Base-by-base conservation (phyloP, 1,284 basidiomycete species). In the Phlebopus sp. region DNA sequence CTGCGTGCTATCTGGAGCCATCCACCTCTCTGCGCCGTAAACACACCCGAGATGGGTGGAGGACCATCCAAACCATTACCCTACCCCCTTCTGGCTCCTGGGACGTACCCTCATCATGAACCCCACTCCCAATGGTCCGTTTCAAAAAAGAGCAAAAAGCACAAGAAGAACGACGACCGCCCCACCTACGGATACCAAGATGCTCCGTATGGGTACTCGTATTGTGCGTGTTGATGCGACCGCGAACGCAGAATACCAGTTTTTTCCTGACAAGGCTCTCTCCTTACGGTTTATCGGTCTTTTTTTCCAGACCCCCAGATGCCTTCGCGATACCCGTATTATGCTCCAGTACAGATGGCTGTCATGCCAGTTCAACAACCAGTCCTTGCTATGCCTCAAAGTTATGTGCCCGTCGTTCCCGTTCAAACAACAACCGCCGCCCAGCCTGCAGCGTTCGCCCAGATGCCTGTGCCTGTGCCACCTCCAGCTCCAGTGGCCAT, bases 291-390 rank as follows among this genome's bases (percentile, higher is more conserved):
- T 25, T 37, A 30, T 32, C 23, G 25, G 15, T n/a, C 31, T 10
- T n/a, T n/a, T n/a, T n/a, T 23, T 23, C 21, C 37, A 64, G 65
- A 66, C 43, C 54, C 54, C 7, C 63, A 62, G 46, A 44, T 49
- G 29, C 56, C 47, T 43, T 21, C 61, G 0, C 21, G 41, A 0
- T 64, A 44, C 50, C 59, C 65, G 2, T 66, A 67, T 14, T 66
- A 63, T 49, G 60, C 63, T 1, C 65, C 63, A 1, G 49, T 67
- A 2, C 59, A 55, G 37, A 55, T 63, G 54, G 47, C 51, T 7
- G 37, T 62, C 37, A 14, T 58, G 8, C 63, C 51, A 29, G n/a
- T 51, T 2, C 60, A 62, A 14, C 65, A 66, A 27, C 65, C 63
- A 6, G 6, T 63, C 11, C 37, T 55, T 4, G 29, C 62, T 27